Evolutionary conservation across 306 rosid species (phyloP).

Genomic region (Lotus japonicus): DNA sequence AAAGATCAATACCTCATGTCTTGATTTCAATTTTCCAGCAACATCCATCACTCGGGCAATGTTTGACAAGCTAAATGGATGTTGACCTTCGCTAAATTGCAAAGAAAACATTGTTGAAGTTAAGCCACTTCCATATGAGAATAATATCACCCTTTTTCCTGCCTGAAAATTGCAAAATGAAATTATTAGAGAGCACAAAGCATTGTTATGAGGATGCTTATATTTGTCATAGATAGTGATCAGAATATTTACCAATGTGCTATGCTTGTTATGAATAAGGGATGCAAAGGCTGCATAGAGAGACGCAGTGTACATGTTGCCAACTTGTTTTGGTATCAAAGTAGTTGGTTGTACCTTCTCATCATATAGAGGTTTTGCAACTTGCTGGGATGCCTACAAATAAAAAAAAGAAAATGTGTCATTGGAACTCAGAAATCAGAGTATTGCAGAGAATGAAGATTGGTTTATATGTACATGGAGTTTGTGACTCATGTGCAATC

Average conservation of each 20-base stretch:
- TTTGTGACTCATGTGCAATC: too few species aligned
- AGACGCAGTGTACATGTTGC: conserved; percentile 99
- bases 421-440: not conserved
- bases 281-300: conserved; percentile 94
- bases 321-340: conserved; percentile 89
- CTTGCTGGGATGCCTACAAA: conserved; percentile 78
- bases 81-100: conserved; percentile 45
- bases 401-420: conserved; percentile 8
- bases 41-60: conserved; percentile 67
- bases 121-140: conserved; percentile 94
- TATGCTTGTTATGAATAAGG: conserved; percentile 72
- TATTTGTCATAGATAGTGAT: not conserved
- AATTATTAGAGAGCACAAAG: conserved; percentile 22
- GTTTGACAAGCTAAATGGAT: conserved; percentile 86
- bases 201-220: not conserved
- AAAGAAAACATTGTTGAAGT: conserved; percentile 88
- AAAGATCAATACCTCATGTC: conserved; percentile 70
- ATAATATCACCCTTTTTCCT: conserved; percentile 67
- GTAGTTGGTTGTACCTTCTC: conserved; percentile 89
- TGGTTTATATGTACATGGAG: too few species aligned
- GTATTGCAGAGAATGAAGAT: too few species aligned
- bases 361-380: conserved; percentile 75
- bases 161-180: conserved; percentile 43
- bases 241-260: conserved; percentile 55
- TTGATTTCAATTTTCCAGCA: conserved; percentile 75